A percentile compares a stretch with the other conserved stretches of the same genome.
Conservation (phyloP, 176 grass and related monocot species). For the Poa pratensis region DNA sequence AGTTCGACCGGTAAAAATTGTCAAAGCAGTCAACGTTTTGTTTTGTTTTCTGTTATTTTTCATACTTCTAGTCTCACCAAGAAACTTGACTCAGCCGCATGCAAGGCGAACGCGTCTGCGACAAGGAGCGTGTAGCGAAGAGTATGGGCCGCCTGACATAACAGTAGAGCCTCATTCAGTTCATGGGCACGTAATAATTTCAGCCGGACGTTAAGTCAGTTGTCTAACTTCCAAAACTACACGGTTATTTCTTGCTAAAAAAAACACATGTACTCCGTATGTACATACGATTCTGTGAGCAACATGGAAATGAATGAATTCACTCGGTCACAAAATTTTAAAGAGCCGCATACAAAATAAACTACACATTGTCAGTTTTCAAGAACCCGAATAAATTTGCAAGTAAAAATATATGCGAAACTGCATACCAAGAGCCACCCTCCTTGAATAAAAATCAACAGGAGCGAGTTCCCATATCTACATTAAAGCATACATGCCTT, state of each 20-base stretch:
- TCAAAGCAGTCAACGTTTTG: too few relatives aligned
- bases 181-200: too few relatives aligned
- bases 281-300: neutral
- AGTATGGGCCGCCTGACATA: too few relatives aligned
- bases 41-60: too few relatives aligned
- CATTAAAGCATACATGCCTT: neutral
- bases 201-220: neutral
- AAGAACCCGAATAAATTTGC: neutral
- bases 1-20: too few relatives aligned
- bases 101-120: too few relatives aligned
- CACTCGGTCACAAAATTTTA: neutral
- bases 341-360: neutral
- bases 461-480: slow-evolving; percentile 24
- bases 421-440: slow-evolving; percentile 21
- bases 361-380: neutral
- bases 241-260: neutral
- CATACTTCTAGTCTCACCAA: too few relatives aligned
- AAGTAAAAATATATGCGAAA: slow-evolving; percentile 19
- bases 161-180: too few relatives aligned
- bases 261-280: slow-evolving; percentile 17
- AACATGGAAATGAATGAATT: neutral
- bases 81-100: too few relatives aligned
- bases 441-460: slow-evolving; percentile 47
- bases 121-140: too few relatives aligned
- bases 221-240: neutral